Percentiles rank a stretch among this genome's conserved stretches.
Evolutionary conservation across 805 yeast genomes (phyloP).

Genomic region (Yamadazyma sp.): DNA sequence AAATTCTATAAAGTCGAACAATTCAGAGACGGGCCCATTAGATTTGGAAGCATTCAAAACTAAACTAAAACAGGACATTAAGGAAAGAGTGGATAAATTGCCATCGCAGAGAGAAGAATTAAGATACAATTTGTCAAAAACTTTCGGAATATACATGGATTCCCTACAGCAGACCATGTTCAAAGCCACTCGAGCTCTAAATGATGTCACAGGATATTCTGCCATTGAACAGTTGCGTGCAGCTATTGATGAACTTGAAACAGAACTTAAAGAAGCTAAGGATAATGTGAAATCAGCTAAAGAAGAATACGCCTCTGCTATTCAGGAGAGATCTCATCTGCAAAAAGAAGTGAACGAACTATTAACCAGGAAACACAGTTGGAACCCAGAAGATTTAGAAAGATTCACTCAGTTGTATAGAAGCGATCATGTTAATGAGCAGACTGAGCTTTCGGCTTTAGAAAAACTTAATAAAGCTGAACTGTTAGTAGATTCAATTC

Average conservation of each 20-base stretch:
- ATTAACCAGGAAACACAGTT: constrained; percentile 76
- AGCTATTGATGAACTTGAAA: constrained; percentile 58
- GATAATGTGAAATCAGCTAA: constrained; percentile 50
- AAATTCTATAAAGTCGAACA: not conserved
- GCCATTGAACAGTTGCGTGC: constrained; percentile 70
- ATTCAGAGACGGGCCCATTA: not conserved
- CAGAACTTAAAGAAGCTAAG: constrained; percentile 48
- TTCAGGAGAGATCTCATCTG: constrained; percentile 60
- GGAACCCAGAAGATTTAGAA: constrained; percentile 81
- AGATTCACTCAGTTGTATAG: constrained; percentile 78
- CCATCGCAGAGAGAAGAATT: constrained; percentile 48
- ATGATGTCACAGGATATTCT: constrained; percentile 90
- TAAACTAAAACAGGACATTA: constrained; percentile 7
- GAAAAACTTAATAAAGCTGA: constrained; percentile 54
- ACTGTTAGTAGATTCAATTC: constrained; percentile 62
- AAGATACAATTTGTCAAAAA: constrained; percentile 37
- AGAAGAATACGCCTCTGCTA: constrained; percentile 54
- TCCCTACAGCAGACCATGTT: constrained; percentile 57
- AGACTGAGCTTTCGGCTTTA: constrained; percentile 53
- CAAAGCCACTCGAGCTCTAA: constrained; percentile 66
- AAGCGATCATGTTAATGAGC: constrained; percentile 74
- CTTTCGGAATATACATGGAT: constrained; percentile 49
- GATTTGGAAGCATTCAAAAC: not conserved
- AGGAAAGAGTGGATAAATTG: constrained; percentile 26
- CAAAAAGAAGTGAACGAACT: constrained; percentile 88